A percentile compares a stretch with the other conserved stretches of the same genome.
Evolutionary conservation across 2,329 filamentous ascomycete genomes (phyloP).

Genomic region (Beauveria rudraprayagi): DNA sequence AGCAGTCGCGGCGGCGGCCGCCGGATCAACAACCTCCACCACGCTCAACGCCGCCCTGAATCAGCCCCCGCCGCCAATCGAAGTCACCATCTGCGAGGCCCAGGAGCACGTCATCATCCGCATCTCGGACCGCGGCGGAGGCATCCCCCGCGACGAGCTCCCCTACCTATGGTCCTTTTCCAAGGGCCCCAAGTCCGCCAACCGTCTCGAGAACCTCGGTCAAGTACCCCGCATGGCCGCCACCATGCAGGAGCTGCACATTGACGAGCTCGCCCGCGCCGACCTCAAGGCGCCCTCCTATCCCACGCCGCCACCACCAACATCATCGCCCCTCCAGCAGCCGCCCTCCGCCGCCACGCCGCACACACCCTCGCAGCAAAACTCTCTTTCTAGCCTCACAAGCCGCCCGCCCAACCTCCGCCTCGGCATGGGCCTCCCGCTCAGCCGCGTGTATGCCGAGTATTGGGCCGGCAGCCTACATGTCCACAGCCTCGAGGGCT

Average conservation of each 20-base stretch:
- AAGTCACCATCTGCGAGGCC: slow-evolving; percentile 90
- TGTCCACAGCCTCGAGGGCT: slow-evolving; percentile 87
- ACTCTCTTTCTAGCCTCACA: slow-evolving; percentile 71
- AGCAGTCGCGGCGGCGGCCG: slow-evolving; percentile 6
- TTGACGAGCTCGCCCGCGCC: slow-evolving; percentile 30
- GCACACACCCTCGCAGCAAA: slow-evolving; percentile 26
- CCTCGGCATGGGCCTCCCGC: slow-evolving; percentile 85
- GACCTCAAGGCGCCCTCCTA: slow-evolving; percentile 35
- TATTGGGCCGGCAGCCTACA: slow-evolving; percentile 95
- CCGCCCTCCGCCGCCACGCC: not conserved
- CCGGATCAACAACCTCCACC: slow-evolving; percentile 51
- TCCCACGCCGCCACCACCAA: not conserved
- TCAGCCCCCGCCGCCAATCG: slow-evolving; percentile 65
- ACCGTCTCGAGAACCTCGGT: slow-evolving; percentile 74
- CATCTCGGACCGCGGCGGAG: slow-evolving; percentile 90
- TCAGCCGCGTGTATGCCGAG: slow-evolving; percentile 91
- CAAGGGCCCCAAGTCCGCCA: slow-evolving; percentile 75
- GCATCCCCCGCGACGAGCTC: slow-evolving; percentile 75
- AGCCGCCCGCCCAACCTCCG: slow-evolving; percentile 78
- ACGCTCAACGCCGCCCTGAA: slow-evolving; percentile 3
- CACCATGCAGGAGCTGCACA: slow-evolving; percentile 78
- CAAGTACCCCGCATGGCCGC: slow-evolving; percentile 87
- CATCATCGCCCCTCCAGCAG: not conserved
- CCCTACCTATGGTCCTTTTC: slow-evolving; percentile 95
- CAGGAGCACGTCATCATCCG: slow-evolving; percentile 93